These are phyloP conservation scores for Lasiodiplodia sp. DNA, from an alignment of 2,329 filamentous ascomycete species.

Conservation along the genomic window DNA sequence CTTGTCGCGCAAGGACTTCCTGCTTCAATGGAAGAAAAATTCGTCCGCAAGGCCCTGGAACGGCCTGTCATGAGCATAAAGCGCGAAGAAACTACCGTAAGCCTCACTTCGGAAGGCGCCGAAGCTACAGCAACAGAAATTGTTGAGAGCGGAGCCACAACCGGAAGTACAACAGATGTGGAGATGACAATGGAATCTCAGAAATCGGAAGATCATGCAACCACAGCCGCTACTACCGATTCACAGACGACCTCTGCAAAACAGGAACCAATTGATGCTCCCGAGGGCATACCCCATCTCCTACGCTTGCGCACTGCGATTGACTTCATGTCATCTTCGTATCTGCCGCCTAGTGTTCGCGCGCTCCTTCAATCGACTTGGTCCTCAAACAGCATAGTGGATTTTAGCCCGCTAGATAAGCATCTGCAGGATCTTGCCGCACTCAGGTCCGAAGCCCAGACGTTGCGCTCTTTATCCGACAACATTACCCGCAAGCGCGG, in stretches of 20 bases:
- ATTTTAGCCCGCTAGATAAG: slow-evolving; percentile 75
- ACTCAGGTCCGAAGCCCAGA: slow-evolving; percentile 74
- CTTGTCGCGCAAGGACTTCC: slow-evolving; percentile 74
- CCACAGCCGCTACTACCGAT: slow-evolving; percentile 30
- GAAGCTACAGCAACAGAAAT: slow-evolving; percentile 37
- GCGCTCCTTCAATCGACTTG: slow-evolving; percentile 54
- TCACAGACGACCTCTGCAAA: slow-evolving; percentile 33
- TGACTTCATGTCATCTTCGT: slow-evolving; percentile 68
- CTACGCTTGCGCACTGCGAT: slow-evolving; percentile 71
- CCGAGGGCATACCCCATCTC: slow-evolving; percentile 60
- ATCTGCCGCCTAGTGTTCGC: slow-evolving; percentile 58
- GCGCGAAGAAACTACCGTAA: slow-evolving; percentile 59
- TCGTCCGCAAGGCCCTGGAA: slow-evolving; percentile 78
- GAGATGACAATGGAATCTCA: slow-evolving; percentile 36
- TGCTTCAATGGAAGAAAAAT: slow-evolving; percentile 82
- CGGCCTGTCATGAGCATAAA: slow-evolving; percentile 75
- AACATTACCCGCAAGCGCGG: slow-evolving; percentile 71
- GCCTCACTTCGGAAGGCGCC: slow-evolving; percentile 36
- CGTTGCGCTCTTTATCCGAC: slow-evolving; percentile 71
- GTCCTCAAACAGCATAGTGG: slow-evolving; percentile 53
- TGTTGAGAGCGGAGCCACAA: slow-evolving; percentile 38
- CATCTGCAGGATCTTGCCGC: slow-evolving; percentile 72
- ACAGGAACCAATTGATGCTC: slow-evolving; percentile 38
- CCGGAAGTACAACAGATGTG: slow-evolving; percentile 47
- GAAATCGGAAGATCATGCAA: slow-evolving; percentile 32